These are phyloP conservation scores for Leucosporidium yakuticum DNA, from an alignment of 768 basidiomycete genomes.

Conservation along the genomic window DNA sequence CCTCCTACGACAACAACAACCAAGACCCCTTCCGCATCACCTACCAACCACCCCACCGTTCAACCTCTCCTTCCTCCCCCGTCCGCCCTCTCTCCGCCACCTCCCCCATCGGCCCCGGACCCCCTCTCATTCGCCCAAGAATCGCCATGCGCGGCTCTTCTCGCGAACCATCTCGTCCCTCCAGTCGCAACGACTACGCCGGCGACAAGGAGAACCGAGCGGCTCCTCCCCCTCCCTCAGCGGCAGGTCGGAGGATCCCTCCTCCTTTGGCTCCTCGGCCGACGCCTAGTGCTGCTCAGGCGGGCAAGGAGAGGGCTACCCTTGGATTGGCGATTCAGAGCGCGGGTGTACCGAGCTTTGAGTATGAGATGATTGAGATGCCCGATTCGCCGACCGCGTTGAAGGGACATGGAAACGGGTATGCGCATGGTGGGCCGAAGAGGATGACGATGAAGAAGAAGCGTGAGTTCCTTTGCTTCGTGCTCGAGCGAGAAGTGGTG, in stretches of 20 bases:
- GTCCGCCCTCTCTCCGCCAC: background rate
- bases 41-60: conserved; percentile 8
- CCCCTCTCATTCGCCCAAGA: conserved; percentile 14
- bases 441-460: conserved; percentile 26
- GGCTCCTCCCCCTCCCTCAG: conserved; percentile 1
- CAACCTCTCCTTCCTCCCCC: conserved; percentile 15
- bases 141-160: conserved; percentile 23
- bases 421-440: background rate
- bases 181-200: background rate
- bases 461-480: conserved; percentile 3
- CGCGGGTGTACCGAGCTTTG: conserved; percentile 1
- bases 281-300: background rate
- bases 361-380: conserved; percentile 25
- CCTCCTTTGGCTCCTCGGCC: conserved; percentile 16
- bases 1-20: too few relatives aligned
- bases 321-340: conserved; percentile 12
- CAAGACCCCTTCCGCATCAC: too few relatives aligned
- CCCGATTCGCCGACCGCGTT: conserved; percentile 22
- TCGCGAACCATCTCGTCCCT: background rate
- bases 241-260: background rate
- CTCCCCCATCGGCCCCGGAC: background rate
- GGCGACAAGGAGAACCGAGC: conserved; percentile 30
- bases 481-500: background rate
- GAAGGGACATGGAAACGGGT: too few relatives aligned
- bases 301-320: conserved; percentile 4